phyloP scores from a whole-genome alignment of 1,139 yeast genomes.

The Pichia sp. region DNA sequence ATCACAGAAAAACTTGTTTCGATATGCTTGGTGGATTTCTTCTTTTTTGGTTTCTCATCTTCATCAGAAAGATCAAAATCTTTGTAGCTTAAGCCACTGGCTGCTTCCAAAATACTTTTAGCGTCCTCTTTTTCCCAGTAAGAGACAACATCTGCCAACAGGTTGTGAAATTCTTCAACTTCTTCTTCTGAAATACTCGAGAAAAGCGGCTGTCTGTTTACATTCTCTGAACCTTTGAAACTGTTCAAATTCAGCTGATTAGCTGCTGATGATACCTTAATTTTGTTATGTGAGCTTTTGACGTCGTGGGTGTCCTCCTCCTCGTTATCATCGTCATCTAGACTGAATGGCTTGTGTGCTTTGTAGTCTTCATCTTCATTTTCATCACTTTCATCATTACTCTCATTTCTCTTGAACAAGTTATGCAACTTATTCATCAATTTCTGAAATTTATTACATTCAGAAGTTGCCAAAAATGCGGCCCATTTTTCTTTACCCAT shows the following conservation, averaged over 20 bases:
- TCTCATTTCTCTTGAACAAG: slow-evolving; percentile 8
- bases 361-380: slow-evolving; percentile 2
- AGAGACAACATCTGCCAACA: slow-evolving; percentile 10
- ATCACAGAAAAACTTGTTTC: background rate
- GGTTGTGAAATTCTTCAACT: background rate
- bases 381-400: slow-evolving; percentile 7
- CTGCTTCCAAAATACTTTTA: slow-evolving; percentile 5
- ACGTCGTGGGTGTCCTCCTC: slow-evolving; percentile 14
- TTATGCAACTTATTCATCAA: slow-evolving; percentile 20
- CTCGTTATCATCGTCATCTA: background rate
- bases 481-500: slow-evolving; percentile 28
- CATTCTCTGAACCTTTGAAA: background rate
- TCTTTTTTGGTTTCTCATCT: background rate
- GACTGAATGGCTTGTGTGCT: background rate
- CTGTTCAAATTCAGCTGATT: background rate
- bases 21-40: background rate
- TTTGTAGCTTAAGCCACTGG: slow-evolving; percentile 8
- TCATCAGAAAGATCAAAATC: slow-evolving; percentile 4
- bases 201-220: background rate
- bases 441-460: slow-evolving; percentile 23
- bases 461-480: slow-evolving; percentile 26
- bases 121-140: slow-evolving; percentile 16
- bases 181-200: slow-evolving; percentile 3
- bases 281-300: background rate
- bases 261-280: background rate